Base-by-base conservation (phyloP, 768 basidiomycete species). In the Leccinum longicurvipes region DNA sequence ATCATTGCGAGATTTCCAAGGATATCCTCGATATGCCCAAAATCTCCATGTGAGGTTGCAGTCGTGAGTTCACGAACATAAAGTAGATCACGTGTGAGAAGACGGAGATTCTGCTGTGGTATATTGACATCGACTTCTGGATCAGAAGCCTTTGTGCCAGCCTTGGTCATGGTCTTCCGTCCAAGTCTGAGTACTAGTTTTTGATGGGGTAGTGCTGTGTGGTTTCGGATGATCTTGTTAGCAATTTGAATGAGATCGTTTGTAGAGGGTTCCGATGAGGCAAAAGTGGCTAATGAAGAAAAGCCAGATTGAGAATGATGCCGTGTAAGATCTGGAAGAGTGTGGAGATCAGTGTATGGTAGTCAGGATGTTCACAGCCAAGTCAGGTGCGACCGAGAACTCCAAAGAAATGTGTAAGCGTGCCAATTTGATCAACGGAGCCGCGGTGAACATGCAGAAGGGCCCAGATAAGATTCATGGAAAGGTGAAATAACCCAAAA, bases 281-380 rank as follows among this genome's bases (percentile, higher is more conserved):
- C 58, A 55, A 65, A 74, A 1, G 31, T 53, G 0, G 54, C 31
- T 0, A 73, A 39, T 1, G 32, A 48, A 0, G 23, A 1, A 41
- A 50, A 56, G 0, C 71, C 69, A 41, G 61, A 69, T 71, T 61
- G 0, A 77, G 60, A 2, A 77, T 29, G 1, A 74, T 44, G 2
- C 73, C 75, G 7, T 67, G 62, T 2, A 73, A 59, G 12, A 76
- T 70, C 32, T 76, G 73, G 10, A 52, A 12, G 6, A 63, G 52
- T 1, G 44, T 56, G 0, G 45, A 6, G 0, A 71, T 31, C 0
- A 74, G 63, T 0, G 71, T 66, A 34, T 76, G 70, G 25, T 73
- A 76, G 49, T 76, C 67, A 0, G 73, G 72, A 3, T 74, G 66
- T 17, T 73, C 60, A 3, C 60, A 53, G 9, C 66, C 67, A 6